phyloP scores from a whole-genome alignment of 352 stramenopile genomes.

The Globisporangium uncinulatum region DNA sequence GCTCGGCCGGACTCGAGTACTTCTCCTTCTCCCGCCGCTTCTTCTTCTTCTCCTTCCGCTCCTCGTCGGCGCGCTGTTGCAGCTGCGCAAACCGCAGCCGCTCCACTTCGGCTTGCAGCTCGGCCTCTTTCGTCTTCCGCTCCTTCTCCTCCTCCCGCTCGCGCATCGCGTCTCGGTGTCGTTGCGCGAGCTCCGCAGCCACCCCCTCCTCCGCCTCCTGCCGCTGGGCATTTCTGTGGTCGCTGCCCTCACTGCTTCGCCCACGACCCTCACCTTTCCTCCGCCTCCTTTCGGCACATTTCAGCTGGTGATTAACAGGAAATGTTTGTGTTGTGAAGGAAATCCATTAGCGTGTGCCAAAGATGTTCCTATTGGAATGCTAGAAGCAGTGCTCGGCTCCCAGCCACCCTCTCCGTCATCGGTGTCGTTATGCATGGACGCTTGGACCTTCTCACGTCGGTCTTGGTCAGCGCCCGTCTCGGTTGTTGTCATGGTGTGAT shows the following conservation, averaged over 20 bases:
- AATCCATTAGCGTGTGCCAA: no score
- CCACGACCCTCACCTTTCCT: background rate
- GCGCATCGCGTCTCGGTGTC: slow-evolving; percentile 6
- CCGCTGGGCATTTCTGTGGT: background rate
- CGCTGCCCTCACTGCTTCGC: background rate
- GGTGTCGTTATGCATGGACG: no score
- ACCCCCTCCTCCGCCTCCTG: background rate
- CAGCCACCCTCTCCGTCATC: no score
- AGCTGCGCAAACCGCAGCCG: slow-evolving; percentile 2
- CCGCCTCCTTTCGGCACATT: slow-evolving; percentile 2
- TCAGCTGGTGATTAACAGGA: no score
- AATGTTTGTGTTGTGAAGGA: no score
- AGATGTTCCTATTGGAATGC: no score
- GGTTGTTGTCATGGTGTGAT: no score
- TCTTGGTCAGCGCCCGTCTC: no score
- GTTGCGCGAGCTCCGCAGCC: slow-evolving; percentile 4
- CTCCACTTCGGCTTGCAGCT: slow-evolving; percentile 6
- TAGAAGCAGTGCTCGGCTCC: no score
- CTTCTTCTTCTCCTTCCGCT: slow-evolving; percentile 2
- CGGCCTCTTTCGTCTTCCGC: slow-evolving; percentile 16
- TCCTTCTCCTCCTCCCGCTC: slow-evolving; percentile 10
- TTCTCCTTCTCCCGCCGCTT: slow-evolving; percentile 5
- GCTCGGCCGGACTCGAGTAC: slow-evolving; percentile 5
- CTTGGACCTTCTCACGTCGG: no score
- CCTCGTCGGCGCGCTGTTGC: slow-evolving; percentile 1